These are phyloP conservation scores for Spinacia oleracea DNA, from an alignment of 179 eudicot genomes.

Conservation along the genomic window DNA sequence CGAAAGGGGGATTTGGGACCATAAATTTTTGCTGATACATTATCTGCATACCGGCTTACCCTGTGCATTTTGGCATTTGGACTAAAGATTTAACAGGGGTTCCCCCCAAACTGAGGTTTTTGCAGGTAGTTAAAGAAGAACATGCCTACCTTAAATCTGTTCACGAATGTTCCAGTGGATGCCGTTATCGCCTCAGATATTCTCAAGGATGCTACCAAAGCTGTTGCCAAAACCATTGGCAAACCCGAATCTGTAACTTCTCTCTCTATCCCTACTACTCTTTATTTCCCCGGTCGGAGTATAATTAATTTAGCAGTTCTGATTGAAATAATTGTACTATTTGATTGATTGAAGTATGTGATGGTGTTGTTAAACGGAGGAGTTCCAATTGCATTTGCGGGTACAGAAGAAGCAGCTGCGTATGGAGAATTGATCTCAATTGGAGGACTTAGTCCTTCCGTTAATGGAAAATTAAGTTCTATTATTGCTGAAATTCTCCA, in stretches of 20 bases:
- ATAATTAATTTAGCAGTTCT: not conserved
- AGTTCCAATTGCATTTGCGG: constrained; percentile 86
- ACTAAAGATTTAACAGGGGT: not conserved
- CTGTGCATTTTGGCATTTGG: not conserved
- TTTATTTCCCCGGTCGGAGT: not conserved
- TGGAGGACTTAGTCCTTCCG: constrained; percentile 76
- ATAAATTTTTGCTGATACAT: no score
- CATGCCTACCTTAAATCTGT: constrained; percentile 90
- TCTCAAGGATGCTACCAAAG: constrained; percentile 95
- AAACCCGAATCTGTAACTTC: constrained; percentile 79
- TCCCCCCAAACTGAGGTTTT: not conserved
- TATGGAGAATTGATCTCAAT: constrained; percentile 87
- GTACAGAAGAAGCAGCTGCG: constrained; percentile 91
- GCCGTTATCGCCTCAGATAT: constrained; percentile 76
- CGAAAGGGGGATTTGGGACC: no score
- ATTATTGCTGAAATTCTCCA: constrained; percentile 82
- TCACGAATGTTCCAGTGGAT: constrained; percentile 85
- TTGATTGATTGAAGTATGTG: constrained; percentile 58
- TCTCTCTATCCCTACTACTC: not conserved
- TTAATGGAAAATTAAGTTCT: constrained; percentile 74
- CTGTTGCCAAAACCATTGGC: constrained; percentile 80
- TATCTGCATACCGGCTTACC: no score
- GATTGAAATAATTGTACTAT: not conserved
- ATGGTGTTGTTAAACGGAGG: constrained; percentile 82
- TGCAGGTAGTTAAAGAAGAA: not conserved